Conservation (phyloP, 176 grass and related monocot genomes). For the Panicum miliaceum region DNA sequence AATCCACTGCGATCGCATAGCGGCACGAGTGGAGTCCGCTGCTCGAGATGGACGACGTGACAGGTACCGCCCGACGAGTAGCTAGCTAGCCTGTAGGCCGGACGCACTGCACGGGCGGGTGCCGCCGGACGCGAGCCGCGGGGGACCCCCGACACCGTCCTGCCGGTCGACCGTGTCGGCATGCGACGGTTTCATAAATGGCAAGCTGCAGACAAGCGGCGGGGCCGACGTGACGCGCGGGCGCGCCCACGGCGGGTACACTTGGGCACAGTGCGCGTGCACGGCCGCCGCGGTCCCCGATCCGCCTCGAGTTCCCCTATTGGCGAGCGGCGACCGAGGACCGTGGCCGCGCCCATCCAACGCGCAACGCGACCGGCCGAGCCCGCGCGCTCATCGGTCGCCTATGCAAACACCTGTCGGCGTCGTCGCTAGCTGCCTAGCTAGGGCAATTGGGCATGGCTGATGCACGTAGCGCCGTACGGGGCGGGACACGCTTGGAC, state of each 20-base stretch:
- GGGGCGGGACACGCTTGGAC: not conserved
- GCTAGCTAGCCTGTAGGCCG: too few relatives aligned
- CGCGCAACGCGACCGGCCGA: not conserved
- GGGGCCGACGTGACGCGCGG: too few relatives aligned
- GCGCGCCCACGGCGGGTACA: too few relatives aligned
- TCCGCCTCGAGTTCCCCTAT: not conserved
- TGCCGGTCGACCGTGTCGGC: not conserved
- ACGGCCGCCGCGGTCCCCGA: not conserved
- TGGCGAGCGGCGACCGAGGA: too few relatives aligned
- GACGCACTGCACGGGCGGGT: too few relatives aligned
- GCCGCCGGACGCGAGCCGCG: not conserved
- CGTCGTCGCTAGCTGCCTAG: too few relatives aligned
- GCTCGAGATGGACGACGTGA: not conserved
- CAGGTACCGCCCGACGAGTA: not conserved
- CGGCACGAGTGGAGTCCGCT: too few relatives aligned
- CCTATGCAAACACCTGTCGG: not conserved
- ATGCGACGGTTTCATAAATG: not conserved
- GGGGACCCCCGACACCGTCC: not conserved
- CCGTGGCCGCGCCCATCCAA: not conserved
- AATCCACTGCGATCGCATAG: not conserved
- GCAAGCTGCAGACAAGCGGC: too few relatives aligned
- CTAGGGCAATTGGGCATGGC: too few relatives aligned
- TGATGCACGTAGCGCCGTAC: not conserved
- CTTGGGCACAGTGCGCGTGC: too few relatives aligned
- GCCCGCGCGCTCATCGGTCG: too few relatives aligned